Base-by-base conservation (phyloP, 2,329 filamentous ascomycete species). In the Alternaria consortialis region DNA sequence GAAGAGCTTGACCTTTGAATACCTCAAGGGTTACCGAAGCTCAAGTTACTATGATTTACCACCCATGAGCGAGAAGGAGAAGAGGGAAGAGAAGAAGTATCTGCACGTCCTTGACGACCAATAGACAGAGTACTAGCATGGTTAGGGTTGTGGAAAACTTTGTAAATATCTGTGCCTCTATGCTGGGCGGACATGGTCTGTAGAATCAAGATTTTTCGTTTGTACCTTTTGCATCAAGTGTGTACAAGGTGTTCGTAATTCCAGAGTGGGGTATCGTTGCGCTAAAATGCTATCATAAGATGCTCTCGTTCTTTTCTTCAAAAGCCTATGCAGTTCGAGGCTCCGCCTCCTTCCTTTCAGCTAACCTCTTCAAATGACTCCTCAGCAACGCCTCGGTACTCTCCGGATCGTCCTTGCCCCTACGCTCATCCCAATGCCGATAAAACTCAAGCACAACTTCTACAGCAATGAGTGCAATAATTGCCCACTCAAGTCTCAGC, bases 21-120 rank as follows among this genome's bases (percentile, higher is more conserved):
- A 99, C 82, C 81, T 98, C 84, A 91, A 96, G 91, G 91, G 89
- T 79, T 97, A 92, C 85, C 91, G 95, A 77, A 94, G 91, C 81
- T 87, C 91, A 59, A 87, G 89, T 74, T 95, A 90, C 87, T 97
- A 96, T 81, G 94, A 99, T 78, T 86, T 98, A 69, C 95, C 95
- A 52, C 94, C 95, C 50, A 90, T 94, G 74, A 97, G 94, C 34
- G 94, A 97, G 83, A 91, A 91, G 80, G 95, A 99, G 86, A 95
- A 90, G 86, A 86, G 87, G 73, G 94, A 98, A 80, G 94, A 98
- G 82, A 95, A 90, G 87, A 95, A 97, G 85, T 99, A 97, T 80
- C 84, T 98, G 79, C 95, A 99, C 80, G 94, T 99, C 61, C 69
- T 79, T 52, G 77, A 79, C 42, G 75, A 79, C 64, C 77, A 79